Evolutionary conservation across 2,329 filamentous ascomycete genomes (phyloP), one percentile per base, ranked within the genome.

Genomic region (Curvularia eragrostidis): DNA sequence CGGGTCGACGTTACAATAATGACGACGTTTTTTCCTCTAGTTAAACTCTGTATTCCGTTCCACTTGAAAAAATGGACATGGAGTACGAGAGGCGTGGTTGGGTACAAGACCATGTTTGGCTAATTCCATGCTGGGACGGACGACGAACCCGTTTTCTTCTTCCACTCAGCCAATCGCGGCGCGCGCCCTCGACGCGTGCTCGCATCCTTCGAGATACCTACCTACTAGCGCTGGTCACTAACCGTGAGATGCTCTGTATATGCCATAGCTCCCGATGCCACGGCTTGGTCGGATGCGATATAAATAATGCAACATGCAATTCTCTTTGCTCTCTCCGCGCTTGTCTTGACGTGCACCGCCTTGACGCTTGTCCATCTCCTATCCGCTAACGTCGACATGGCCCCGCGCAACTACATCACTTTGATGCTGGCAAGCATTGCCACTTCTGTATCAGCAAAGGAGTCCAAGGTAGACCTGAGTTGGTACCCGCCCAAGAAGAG

Each of bases 401-500:
- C 41, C 36, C 51, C 62, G 0, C 68, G 53, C 26, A 56, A 54
- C 18, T 38, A 70, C 7, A 12, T 66, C 19, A 48, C 70, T 4
- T 39, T 71, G 10, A 18, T 68, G 2, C 69, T 65, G 59, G 48
- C 67, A 12, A 59, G 70, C 2, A 59, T 61, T 15, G 43, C 66
- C 5, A 56, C 71, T 3, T 60, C 57, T 10, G 13, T 39, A 12
- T 48, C 48, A 5, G 60, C 61, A 0, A 64, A 70, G 19, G 69
- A 65, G 38, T 65, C 58, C 15, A 43, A 48, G 12, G 52, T 73
- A 12, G 68, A 75, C 55, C 23, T 75, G 19, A 52, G 54, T 13
- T 78, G 76, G 76, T 59, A 78, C 64, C 62, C 74, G 6, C 76
- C 76, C 0, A 74, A 68, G 32, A 69, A 71, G 41, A 75, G 68